phyloP scores from a whole-genome alignment of 331 rosid species.

The Spiraea crenata region DNA sequence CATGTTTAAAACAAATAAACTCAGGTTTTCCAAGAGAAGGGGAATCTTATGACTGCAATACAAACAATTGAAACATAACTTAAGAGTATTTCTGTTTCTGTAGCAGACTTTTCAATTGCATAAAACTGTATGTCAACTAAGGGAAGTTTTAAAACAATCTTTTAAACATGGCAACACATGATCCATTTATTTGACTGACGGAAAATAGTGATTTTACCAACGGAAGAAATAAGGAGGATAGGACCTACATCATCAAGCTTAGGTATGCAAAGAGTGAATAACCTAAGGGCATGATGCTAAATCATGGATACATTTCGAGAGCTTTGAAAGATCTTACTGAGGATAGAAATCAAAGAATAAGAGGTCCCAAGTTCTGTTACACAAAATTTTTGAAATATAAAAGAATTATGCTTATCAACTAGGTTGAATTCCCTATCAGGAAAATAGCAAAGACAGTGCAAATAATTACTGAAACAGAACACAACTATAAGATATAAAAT shows the following conservation, averaged over 20 bases:
- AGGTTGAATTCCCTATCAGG: conserved; percentile 1
- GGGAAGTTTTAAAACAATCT: no score
- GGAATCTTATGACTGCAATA: no score
- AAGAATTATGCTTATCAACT: neutral
- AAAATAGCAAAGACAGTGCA: neutral
- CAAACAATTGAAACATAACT: no score
- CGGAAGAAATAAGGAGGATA: neutral
- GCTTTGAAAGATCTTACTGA: neutral
- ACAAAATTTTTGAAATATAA: neutral
- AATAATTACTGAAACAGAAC: no score
- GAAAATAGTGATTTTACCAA: neutral
- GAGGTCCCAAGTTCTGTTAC: neutral
- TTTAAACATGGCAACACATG: neutral
- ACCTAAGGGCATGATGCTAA: neutral
- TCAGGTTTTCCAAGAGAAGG: no score
- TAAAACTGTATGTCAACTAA: no score
- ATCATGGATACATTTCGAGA: neutral
- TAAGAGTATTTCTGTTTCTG: no score
- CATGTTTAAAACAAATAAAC: no score
- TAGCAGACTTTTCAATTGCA: no score
- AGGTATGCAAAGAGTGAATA: neutral
- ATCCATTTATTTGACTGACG: no score
- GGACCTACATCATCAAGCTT: neutral
- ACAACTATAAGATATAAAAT: no score
- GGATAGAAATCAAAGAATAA: neutral